phyloP scores from a whole-genome alignment of 1,139 yeast species.

The Suhomyces terraborum region DNA sequence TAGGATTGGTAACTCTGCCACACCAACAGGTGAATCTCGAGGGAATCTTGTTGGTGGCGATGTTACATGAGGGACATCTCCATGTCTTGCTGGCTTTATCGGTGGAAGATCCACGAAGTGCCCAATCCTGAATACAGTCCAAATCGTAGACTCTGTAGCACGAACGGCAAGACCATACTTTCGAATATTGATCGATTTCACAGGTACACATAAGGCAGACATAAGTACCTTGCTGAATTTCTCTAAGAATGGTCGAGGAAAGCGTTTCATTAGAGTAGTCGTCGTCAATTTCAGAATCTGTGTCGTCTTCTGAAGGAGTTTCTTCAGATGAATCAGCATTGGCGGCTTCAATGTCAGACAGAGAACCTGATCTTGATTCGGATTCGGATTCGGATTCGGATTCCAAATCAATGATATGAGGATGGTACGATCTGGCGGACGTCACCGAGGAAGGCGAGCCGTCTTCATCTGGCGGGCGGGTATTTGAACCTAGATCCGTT shows the following conservation, averaged over 20 bases:
- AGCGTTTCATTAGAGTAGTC: constrained; percentile 38
- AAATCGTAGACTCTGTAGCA: constrained; percentile 83
- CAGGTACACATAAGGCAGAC: constrained; percentile 83
- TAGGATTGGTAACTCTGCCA: constrained; percentile 73
- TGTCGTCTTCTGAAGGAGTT: constrained; percentile 5
- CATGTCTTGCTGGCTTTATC: constrained; percentile 53
- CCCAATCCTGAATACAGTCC: constrained; percentile 83
- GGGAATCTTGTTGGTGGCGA: constrained; percentile 55
- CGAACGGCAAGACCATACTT: constrained; percentile 70
- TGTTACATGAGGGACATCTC: constrained; percentile 90
- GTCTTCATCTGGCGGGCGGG: constrained; percentile 2
- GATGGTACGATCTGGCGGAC: constrained; percentile 13
- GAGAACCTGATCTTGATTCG: constrained; percentile 7
- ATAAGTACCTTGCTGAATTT: constrained; percentile 68
- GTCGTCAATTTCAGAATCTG: constrained; percentile 12
- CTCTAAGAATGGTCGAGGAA: constrained; percentile 46
- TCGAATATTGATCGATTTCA: constrained; percentile 67
- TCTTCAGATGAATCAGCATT: constrained; percentile 3
- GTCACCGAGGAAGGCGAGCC: not conserved
- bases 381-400: constrained; percentile 18
- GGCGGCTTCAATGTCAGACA: constrained; percentile 2
- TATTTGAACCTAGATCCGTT: constrained; percentile 3
- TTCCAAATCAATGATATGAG: constrained; percentile 20
- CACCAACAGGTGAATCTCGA: constrained; percentile 85
- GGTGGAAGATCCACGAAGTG: constrained; percentile 69